phyloP scores from a whole-genome alignment of 129 eudicot species.

The Oenanthe sinensis region DNA sequence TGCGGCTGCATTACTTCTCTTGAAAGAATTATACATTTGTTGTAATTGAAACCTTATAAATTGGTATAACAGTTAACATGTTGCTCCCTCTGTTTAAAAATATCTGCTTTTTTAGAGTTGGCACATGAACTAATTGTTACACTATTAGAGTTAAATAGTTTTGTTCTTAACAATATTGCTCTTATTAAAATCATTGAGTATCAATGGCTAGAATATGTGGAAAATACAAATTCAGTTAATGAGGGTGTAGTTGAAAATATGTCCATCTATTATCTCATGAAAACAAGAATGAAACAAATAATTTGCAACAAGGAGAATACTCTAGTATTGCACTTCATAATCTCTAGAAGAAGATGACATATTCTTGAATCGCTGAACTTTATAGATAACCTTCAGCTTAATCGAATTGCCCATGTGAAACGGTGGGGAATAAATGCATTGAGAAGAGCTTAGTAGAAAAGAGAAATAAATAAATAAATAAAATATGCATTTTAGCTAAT shows the following conservation, averaged over 20 bases:
- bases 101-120: neutral
- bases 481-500: no score
- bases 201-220: neutral
- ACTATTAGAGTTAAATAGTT: neutral
- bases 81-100: neutral
- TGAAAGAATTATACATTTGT: neutral
- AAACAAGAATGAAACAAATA: neutral
- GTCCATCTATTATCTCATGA: neutral
- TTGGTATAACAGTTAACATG: neutral
- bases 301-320: neutral
- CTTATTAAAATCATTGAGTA: neutral
- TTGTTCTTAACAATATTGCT: neutral
- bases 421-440: no score
- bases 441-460: no score
- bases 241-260: neutral
- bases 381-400: no score
- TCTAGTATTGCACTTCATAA: neutral
- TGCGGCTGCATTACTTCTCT: neutral
- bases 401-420: no score
- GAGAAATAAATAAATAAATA: no score
- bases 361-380: neutral
- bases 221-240: neutral
- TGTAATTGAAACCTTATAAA: neutral
- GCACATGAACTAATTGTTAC: neutral
- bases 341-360: neutral